Conservation (phyloP, 805 yeast genomes). For the Candida fluviatilis region DNA sequence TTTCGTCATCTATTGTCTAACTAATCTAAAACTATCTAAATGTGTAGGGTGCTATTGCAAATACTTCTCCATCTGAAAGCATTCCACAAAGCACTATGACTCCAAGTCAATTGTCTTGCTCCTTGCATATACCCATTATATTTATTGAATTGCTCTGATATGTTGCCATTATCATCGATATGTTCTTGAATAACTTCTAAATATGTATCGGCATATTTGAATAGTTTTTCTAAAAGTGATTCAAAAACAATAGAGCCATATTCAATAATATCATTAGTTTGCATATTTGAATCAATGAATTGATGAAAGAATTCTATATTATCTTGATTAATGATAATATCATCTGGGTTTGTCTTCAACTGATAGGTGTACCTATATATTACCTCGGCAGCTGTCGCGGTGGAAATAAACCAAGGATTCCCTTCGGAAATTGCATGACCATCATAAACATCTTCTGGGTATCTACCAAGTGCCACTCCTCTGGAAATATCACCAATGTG, state of each 20-base stretch:
- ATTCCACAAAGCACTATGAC: slow-evolving; percentile 73
- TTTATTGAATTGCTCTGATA: slow-evolving; percentile 87
- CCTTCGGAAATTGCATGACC: slow-evolving; percentile 73
- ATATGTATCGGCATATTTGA: slow-evolving; percentile 65
- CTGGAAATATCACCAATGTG: slow-evolving; percentile 27
- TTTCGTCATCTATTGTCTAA: not conserved
- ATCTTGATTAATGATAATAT: slow-evolving; percentile 37
- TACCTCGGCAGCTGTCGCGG: slow-evolving; percentile 65
- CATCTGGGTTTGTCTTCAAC: slow-evolving; percentile 32
- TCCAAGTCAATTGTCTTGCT: slow-evolving; percentile 86
- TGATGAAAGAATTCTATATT: slow-evolving; percentile 27
- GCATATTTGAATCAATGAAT: slow-evolving; percentile 25
- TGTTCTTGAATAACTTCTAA: slow-evolving; percentile 55
- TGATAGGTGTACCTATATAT: slow-evolving; percentile 52
- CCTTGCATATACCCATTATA: slow-evolving; percentile 84
- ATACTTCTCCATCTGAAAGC: slow-evolving; percentile 58
- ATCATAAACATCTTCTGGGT: slow-evolving; percentile 88
- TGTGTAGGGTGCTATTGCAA: slow-evolving; percentile 10
- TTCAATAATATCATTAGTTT: slow-evolving; percentile 16
- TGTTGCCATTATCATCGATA: slow-evolving; percentile 60
- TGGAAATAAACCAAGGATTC: slow-evolving; percentile 89
- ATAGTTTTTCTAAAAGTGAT: slow-evolving; percentile 41
- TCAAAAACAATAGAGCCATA: slow-evolving; percentile 43
- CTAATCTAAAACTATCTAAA: not conserved
- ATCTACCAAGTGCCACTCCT: slow-evolving; percentile 80